Evolutionary conservation across 1,284 basidiomycete species (phyloP).

Genomic region (Pseudomicrostroma phylloplanum): DNA sequence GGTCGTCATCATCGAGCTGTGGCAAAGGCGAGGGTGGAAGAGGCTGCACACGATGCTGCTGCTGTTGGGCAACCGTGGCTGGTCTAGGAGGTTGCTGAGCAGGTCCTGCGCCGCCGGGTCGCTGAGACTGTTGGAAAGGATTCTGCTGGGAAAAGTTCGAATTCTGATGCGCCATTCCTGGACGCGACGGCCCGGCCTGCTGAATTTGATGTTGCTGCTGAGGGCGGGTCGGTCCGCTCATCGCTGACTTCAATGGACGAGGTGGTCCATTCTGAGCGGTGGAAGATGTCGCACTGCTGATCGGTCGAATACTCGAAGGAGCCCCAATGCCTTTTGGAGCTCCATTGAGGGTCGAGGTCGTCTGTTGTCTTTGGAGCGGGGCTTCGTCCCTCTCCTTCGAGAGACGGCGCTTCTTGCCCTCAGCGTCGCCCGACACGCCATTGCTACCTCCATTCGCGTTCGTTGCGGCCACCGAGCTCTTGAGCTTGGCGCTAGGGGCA

Average conservation of each 20-base stretch:
- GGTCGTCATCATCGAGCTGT: constrained; percentile 12
- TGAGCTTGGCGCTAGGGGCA: too few species aligned
- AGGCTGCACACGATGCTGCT: constrained; percentile 21
- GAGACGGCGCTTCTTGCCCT: constrained; percentile 29
- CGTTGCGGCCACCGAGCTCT: not conserved
- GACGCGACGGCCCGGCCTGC: too few species aligned
- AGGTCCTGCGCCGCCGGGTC: not conserved
- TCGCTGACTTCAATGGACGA: too few species aligned
- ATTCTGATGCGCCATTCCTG: not conserved
- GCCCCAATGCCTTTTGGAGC: too few species aligned
- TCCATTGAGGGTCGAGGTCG: too few species aligned
- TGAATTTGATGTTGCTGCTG: too few species aligned
- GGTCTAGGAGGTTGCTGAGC: constrained; percentile 2
- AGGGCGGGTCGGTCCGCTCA: too few species aligned
- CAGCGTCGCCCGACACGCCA: constrained; percentile 24
- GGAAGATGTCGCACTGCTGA: too few species aligned
- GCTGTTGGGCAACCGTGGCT: constrained; percentile 13
- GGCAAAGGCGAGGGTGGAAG: constrained; percentile 7
- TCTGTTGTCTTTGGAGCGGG: too few species aligned
- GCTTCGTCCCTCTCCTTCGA: constrained; percentile 17
- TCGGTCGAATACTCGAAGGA: too few species aligned
- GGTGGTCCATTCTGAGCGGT: too few species aligned
- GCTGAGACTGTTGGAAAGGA: constrained; percentile 6
- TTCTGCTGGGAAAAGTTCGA: constrained; percentile 11
- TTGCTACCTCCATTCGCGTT: constrained; percentile 19